A percentile compares a stretch with the other conserved stretches of the same genome.
phyloP scores from a whole-genome alignment of 495 filamentous ascomycete species.

The Thermochaetoides thermophila region DNA sequence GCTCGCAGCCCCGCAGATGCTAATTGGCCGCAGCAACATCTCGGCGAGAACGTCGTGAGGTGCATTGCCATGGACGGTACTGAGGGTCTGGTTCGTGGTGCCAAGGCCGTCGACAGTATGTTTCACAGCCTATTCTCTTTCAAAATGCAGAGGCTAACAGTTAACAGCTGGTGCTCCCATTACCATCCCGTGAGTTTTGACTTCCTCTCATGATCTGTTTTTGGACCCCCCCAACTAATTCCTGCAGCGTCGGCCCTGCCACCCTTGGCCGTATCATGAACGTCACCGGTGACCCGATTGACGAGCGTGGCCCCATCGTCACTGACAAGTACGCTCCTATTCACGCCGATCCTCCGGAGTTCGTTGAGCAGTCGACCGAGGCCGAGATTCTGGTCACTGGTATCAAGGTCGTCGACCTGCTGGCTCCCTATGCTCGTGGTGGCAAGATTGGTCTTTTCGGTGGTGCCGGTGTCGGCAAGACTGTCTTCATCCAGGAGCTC shows the following conservation, averaged over 20 bases:
- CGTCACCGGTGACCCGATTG: constrained; percentile 99
- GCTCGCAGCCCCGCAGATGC: not conserved
- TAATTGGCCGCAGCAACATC: constrained; percentile 66
- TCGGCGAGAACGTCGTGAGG: constrained; percentile 97
- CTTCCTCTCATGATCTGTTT: too few relatives aligned
- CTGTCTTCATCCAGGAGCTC: constrained; percentile 99
- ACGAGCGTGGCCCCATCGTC: constrained; percentile 98
- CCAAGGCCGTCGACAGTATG: constrained; percentile 56
- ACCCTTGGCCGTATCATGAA: constrained; percentile 99
- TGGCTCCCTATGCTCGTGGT: constrained; percentile 98
- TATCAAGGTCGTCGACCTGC: constrained; percentile 99
- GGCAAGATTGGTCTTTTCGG: constrained; percentile 99
- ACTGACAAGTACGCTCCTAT: constrained; percentile 72
- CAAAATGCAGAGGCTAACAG: constrained; percentile 7
- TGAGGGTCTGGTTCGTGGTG: constrained; percentile 93
- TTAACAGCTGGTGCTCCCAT: constrained; percentile 64
- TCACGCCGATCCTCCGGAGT: constrained; percentile 81
- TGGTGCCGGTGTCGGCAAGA: constrained; percentile 99
- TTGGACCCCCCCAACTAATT: too few relatives aligned
- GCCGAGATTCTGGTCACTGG: constrained; percentile 96
- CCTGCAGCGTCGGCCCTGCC: constrained; percentile 56
- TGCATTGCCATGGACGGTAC: constrained; percentile 99
- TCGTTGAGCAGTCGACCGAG: constrained; percentile 85
- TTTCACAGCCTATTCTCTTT: not conserved
- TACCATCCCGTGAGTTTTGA: constrained; percentile 64